Evolutionary conservation across 768 basidiomycete species (phyloP).

Genomic region (Kwoniella bestiolae): DNA sequence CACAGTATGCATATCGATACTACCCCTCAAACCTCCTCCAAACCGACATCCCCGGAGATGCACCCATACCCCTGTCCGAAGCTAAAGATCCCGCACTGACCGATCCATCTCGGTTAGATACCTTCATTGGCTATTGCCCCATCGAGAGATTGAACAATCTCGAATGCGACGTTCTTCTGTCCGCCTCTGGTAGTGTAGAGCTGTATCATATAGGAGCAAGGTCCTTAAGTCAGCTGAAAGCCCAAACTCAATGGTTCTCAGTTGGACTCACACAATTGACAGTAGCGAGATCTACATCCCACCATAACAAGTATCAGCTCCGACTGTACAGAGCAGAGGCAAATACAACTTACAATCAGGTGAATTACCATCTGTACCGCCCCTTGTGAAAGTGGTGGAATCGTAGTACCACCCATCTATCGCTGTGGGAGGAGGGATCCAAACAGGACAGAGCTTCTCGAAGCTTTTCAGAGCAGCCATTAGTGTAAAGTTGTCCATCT

Average conservation of each 20-base stretch:
- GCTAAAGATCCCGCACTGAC: background rate
- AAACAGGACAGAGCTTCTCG: slow-evolving; percentile 10
- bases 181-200: slow-evolving; percentile 13
- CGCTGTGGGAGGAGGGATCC: slow-evolving; percentile 2
- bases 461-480: background rate
- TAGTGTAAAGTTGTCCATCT: background rate
- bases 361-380: slow-evolving; percentile 14
- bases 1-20: no score
- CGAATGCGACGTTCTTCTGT: slow-evolving; percentile 13
- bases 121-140: slow-evolving; percentile 12
- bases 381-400: slow-evolving; percentile 4
- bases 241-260: no score
- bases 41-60: background rate
- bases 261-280: slow-evolving; percentile 11
- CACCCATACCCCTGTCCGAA: background rate
- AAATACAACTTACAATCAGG: slow-evolving; percentile 17
- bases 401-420: slow-evolving; percentile 15
- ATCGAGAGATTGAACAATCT: slow-evolving; percentile 10
- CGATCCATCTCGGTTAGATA: background rate
- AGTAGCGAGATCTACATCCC: slow-evolving; percentile 1
- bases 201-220: background rate
- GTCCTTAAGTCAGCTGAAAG: no score
- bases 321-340: no score
- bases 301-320: background rate
- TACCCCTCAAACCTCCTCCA: no score